Base-by-base conservation (phyloP, 83 land plant genomes). In the Thuja plicata region DNA sequence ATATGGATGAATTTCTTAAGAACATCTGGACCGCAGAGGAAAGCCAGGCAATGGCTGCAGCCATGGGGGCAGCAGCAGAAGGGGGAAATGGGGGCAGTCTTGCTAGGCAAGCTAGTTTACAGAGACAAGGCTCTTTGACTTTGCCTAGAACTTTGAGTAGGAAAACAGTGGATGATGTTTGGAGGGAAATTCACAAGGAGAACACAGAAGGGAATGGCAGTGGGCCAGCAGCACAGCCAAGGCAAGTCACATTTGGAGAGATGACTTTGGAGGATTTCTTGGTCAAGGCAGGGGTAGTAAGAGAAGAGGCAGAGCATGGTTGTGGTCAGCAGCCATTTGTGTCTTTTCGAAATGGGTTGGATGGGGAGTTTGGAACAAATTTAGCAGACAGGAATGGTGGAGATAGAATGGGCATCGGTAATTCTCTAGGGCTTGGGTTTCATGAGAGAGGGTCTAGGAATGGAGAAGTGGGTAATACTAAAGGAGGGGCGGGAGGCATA, bases 211-310 rank as follows among this genome's bases (percentile, higher is more conserved):
- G 55, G n/a, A 60, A 78, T 11, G 89, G 89, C 38, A 38, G 50
- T 66, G 89, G 92, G 34, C 57, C 55, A 8, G 37, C 40, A n/a
- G 77, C 4, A 27, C 91, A 90, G 76, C 80, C 90, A 15, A 89
- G 95, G 73, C 95, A 94, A 87, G 89, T 89, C 13, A 97, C 98
- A 9, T 94, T 95, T 66, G 98, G 98, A 4, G 98, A 97, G 92
- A 97, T 97, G 97, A 97, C 97, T 9, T 85, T 97, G 76, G 98
- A 97, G 88, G 98, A 97, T 91, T 97, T 97, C 88, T 90, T 97
- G 88, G 88, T 97, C 55, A 94, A 91, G 88, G 98, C 98, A 0
- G 98, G 98, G 45, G 95, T 97, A 21, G 98, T 96, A 1, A 71
- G 97, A 62, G 97, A 95, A 86, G 92, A 89, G 5, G 10, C 38